These are phyloP conservation scores for Linnemannia hyalina DNA, from an alignment of 192 early-diverging fungal species.

Conservation along the genomic window DNA sequence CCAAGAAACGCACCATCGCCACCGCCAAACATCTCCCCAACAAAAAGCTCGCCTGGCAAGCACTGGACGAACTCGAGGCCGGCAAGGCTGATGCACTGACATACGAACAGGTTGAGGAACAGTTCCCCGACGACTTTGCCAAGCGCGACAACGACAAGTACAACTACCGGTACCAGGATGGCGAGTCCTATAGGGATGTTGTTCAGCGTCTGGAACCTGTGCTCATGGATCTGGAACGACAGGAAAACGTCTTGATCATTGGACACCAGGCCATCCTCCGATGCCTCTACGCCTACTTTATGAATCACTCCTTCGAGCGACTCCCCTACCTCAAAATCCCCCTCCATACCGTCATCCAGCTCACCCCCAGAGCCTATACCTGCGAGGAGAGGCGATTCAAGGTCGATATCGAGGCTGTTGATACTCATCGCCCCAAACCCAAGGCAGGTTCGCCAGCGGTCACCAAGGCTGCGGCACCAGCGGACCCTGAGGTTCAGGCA, in stretches of 20 bases:
- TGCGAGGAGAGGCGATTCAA: conserved; percentile 95
- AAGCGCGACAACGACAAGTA: conserved; percentile 98
- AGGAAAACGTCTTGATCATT: conserved; percentile 95
- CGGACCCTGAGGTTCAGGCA: neutral
- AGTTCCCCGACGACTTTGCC: conserved; percentile 93
- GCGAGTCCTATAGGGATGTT: conserved; percentile 94
- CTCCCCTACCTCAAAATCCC: conserved; percentile 99
- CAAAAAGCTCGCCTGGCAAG: conserved; percentile 96
- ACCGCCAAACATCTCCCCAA: conserved; percentile 84
- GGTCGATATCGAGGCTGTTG: conserved; percentile 98
- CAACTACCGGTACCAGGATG: conserved; percentile 86
- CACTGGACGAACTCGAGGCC: conserved; percentile 96
- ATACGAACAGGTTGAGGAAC: conserved; percentile 96
- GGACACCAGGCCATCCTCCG: conserved; percentile 98
- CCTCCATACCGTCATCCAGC: conserved; percentile 95
- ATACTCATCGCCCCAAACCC: conserved; percentile 92
- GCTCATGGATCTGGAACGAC: conserved; percentile 98
- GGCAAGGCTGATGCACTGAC: conserved; percentile 98
- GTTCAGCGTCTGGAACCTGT: conserved; percentile 97
- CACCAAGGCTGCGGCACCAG: conserved; percentile 12
- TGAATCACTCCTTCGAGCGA: conserved; percentile 92
- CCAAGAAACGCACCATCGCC: conserved; percentile 92
- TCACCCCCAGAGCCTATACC: conserved; percentile 96
- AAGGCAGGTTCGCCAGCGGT: conserved; percentile 21
- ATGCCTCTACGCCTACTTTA: conserved; percentile 98